Percentiles rank a stretch among this genome's conserved stretches.
phyloP scores from a whole-genome alignment of 2,329 filamentous ascomycete genomes.

The Apiospora koreana region DNA sequence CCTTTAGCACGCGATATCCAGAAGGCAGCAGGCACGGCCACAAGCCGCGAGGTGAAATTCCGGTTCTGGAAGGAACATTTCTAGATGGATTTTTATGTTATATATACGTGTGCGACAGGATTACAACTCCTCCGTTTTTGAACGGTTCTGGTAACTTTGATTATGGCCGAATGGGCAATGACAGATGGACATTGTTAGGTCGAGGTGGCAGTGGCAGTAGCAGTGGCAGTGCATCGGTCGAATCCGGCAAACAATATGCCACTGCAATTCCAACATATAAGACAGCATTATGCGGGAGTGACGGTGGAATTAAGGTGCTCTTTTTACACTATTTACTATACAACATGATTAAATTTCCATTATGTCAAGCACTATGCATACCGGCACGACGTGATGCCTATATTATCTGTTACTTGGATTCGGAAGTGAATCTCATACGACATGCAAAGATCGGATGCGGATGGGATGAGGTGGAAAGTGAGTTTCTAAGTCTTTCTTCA shows the following conservation, averaged over 20 bases:
- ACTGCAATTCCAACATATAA: background rate
- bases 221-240: background rate
- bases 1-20: constrained; percentile 77
- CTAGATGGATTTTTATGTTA: constrained; percentile 35
- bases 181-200: background rate
- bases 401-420: background rate
- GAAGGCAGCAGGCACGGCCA: constrained; percentile 73
- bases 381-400: background rate
- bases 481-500: background rate
- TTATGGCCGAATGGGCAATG: background rate
- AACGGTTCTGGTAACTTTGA: background rate
- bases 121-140: background rate
- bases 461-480: background rate
- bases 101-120: background rate
- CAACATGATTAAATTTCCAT: background rate
- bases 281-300: constrained; percentile 3
- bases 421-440: background rate
- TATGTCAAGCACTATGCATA: background rate
- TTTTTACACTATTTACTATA: background rate
- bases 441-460: background rate
- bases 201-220: background rate
- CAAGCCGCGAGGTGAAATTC: constrained; percentile 80
- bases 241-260: background rate
- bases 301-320: background rate
- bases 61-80: constrained; percentile 99